Conservation (phyloP, 1,139 yeast species). For the Candida tropicalis region DNA sequence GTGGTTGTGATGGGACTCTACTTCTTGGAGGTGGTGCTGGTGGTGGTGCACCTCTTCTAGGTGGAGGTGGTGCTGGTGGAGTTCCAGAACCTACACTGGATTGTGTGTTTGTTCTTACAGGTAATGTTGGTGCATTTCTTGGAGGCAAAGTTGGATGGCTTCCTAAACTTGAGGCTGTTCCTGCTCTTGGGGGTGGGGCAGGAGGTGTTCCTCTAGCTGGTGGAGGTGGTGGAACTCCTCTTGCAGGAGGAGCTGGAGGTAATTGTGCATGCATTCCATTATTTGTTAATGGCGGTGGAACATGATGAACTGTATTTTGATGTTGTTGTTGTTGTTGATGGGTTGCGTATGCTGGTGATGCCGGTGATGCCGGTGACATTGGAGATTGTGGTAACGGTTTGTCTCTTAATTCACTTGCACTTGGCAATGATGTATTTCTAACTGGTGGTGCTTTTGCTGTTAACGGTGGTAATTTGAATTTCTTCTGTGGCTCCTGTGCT, state of each 20-base stretch:
- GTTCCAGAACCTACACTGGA: conserved; percentile 14
- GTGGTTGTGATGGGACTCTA: conserved; percentile 17
- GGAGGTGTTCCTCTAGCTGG: conserved; percentile 19
- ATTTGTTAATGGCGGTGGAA: conserved; percentile 6
- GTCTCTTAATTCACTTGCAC: conserved; percentile 8
- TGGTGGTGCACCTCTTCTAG: conserved; percentile 21
- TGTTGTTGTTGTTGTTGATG: conserved; percentile 9
- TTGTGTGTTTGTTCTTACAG: conserved; percentile 13
- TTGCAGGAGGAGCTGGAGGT: conserved; percentile 5
- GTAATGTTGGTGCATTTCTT: conserved; percentile 11
- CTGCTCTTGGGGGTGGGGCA: conserved; percentile 19
- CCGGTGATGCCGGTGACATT: conserved; percentile 11
- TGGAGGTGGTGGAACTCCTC: conserved; percentile 12
- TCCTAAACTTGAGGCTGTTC: not conserved
- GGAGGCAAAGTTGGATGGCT: conserved; percentile 20
- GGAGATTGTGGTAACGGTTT: conserved; percentile 12
- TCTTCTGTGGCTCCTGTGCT: conserved; percentile 18
- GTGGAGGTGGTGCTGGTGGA: conserved; percentile 19
- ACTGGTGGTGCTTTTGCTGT: conserved; percentile 31
- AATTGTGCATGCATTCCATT: conserved; percentile 2
- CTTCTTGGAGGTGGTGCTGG: conserved; percentile 39
- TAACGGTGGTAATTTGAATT: conserved; percentile 32
- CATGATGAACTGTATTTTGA: conserved; percentile 5
- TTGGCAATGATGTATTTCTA: conserved; percentile 33
- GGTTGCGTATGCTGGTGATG: conserved; percentile 5